Evolutionary conservation across 2,329 filamentous ascomycete genomes (phyloP), one percentile per base, ranked within the genome.

Genomic region (Cladosporium colombiae): DNA sequence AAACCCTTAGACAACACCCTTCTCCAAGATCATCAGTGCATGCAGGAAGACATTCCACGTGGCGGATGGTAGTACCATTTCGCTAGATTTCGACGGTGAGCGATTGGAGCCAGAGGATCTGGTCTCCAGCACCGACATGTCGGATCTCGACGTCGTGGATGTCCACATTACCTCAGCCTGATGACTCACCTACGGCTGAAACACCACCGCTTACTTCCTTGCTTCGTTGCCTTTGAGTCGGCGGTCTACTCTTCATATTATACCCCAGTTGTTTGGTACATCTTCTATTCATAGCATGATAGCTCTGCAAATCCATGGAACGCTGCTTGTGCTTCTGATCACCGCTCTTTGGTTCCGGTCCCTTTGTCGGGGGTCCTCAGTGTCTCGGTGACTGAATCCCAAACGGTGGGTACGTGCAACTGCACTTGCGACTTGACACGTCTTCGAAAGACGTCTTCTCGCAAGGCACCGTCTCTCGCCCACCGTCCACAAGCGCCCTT

Each of bases 51-150:
- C 83, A 70, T 82, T 84, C 33, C 71, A 80, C 0, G 75, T 93
- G 21, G 76, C 79, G 0, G 74, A 79, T 0, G 82, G 84, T 5
- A 84, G 82, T 69, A 76, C 82, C 0, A 79, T 95, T 3, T 82
- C 83, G 44, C 79, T 96, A 13, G 81, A 84, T 70, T 93, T 92
- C 76, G 92, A 96, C 71, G 92, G 92, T 16, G 91, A 93, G 60
- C 80, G 81, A 56, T 79, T 96, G 31, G 85, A 89, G 16, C 83
- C 85, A 21, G 81, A 86, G 1, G 79, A 81, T 33, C 85, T 83
- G 1, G 82, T 95, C 55, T 81, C 82, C 53, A 87, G 91, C 40
- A 84, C 88, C 2, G 92, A 92, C 21, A 86, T 96, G 49, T 86
- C 87, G 55, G 90, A 96, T 72, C 83, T 88, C 80, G 91, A 94